These are phyloP conservation scores for Ciborinia camelliae DNA, from an alignment of 2,329 filamentous ascomycete species.

Conservation along the genomic window DNA sequence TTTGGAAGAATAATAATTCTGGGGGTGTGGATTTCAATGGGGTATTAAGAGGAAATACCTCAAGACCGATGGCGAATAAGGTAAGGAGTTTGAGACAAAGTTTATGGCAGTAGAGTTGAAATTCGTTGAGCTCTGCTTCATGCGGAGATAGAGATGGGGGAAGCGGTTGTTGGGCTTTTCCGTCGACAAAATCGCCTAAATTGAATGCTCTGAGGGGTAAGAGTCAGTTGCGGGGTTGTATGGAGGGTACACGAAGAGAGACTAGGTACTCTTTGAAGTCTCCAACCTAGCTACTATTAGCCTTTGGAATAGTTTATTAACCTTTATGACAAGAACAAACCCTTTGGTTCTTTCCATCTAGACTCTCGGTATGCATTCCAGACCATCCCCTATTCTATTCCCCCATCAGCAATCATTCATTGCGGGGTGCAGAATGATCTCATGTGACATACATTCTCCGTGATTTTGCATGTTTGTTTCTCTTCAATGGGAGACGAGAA, in stretches of 20 bases:
- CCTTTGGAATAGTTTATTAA: not conserved
- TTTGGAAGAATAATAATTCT: not conserved
- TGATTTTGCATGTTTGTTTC: slow-evolving; percentile 72
- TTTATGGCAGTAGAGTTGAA: slow-evolving; percentile 66
- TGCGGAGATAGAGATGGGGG: slow-evolving; percentile 60
- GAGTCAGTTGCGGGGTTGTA: not conserved
- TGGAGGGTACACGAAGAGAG: slow-evolving; percentile 30
- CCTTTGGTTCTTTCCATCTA: slow-evolving; percentile 80
- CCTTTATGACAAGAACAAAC: slow-evolving; percentile 43
- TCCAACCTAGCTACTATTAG: slow-evolving; percentile 54
- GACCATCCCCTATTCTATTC: slow-evolving; percentile 82
- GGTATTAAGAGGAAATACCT: slow-evolving; percentile 42
- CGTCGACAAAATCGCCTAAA: slow-evolving; percentile 69
- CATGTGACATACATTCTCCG: slow-evolving; percentile 49
- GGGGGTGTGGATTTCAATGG: not conserved
- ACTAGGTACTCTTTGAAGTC: slow-evolving; percentile 77
- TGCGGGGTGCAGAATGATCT: slow-evolving; percentile 12
- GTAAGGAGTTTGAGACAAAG: slow-evolving; percentile 71
- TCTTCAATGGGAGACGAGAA: slow-evolving; percentile 68
- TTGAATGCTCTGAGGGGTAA: slow-evolving; percentile 71
- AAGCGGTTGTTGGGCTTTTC: slow-evolving; percentile 72
- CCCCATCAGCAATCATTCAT: slow-evolving; percentile 19
- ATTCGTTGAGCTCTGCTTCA: slow-evolving; percentile 60
- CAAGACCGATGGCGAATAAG: slow-evolving; percentile 75
- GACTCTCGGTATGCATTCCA: slow-evolving; percentile 79